Evolutionary conservation across 1,284 basidiomycete species (phyloP).

Genomic region (Schizophyllum commune): DNA sequence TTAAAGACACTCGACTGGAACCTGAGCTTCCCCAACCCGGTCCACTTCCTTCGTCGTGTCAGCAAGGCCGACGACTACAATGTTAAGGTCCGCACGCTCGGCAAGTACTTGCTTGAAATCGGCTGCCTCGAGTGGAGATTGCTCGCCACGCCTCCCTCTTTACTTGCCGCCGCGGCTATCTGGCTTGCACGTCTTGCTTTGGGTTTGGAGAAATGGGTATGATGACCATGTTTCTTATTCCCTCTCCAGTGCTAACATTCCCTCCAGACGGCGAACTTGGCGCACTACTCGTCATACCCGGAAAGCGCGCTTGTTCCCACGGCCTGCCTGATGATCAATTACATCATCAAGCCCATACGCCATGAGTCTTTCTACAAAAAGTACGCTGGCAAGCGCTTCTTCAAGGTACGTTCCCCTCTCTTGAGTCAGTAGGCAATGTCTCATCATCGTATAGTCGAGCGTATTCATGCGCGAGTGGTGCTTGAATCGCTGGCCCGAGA

Average conservation of each 20-base stretch:
- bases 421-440: neutral
- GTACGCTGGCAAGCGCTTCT: slow-evolving; percentile 73
- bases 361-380: slow-evolving; percentile 75
- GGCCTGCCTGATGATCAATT: slow-evolving; percentile 87
- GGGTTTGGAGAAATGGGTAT: slow-evolving; percentile 74
- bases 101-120: slow-evolving; percentile 86
- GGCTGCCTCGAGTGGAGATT: slow-evolving; percentile 75
- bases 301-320: slow-evolving; percentile 77
- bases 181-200: slow-evolving; percentile 80
- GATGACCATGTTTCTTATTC: slow-evolving; percentile 19
- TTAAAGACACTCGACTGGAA: slow-evolving; percentile 85
- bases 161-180: slow-evolving; percentile 76
- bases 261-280: slow-evolving; percentile 44
- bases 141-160: slow-evolving; percentile 67
- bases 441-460: slow-evolving; percentile 36
- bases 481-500: slow-evolving; percentile 46
- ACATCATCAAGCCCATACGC: slow-evolving; percentile 60
- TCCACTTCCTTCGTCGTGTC: slow-evolving; percentile 83
- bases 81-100: slow-evolving; percentile 77
- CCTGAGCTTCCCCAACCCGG: slow-evolving; percentile 83
- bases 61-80: slow-evolving; percentile 93
- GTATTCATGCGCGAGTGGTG: slow-evolving; percentile 55
- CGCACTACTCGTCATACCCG: slow-evolving; percentile 84
- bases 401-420: slow-evolving; percentile 48
- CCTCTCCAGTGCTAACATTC: neutral